Conservation (phyloP, 1,284 basidiomycete genomes). For the Ceratobasidium sp. region DNA sequence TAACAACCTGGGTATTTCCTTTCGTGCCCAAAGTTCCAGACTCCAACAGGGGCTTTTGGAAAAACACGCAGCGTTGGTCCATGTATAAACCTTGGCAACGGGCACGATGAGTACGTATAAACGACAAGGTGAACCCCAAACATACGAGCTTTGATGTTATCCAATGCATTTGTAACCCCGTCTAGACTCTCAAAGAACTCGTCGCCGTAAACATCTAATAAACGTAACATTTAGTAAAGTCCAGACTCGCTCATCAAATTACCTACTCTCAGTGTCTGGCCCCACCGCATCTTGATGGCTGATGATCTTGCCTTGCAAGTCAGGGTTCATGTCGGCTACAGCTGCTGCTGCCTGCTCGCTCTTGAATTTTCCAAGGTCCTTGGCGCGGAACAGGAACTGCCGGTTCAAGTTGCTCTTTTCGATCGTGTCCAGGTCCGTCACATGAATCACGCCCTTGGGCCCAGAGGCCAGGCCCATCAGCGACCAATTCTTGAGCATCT, state of each 20-base stretch:
- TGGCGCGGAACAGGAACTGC: constrained; percentile 97
- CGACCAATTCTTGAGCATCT: constrained; percentile 99
- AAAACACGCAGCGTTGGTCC: constrained; percentile 99
- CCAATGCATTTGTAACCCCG: constrained; percentile 99
- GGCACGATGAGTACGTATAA: constrained; percentile 15
- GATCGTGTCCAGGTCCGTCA: constrained; percentile 98
- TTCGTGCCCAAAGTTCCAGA: constrained; percentile 99
- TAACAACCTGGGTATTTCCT: constrained; percentile 96
- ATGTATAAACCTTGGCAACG: constrained; percentile 84
- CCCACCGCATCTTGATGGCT: constrained; percentile 96
- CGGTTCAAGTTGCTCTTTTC: constrained; percentile 99
- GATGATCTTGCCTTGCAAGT: constrained; percentile 87
- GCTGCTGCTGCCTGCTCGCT: constrained; percentile 93
- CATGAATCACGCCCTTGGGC: constrained; percentile 84
- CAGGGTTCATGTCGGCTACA: constrained; percentile 97
- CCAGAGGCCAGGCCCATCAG: constrained; percentile 97
- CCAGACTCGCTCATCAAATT: constrained; percentile 16
- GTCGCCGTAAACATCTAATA: constrained; percentile 85
- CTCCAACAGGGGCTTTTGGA: constrained; percentile 95
- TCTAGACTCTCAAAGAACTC: constrained; percentile 90
- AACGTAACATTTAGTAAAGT: constrained; percentile 35
- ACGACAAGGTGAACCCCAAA: constrained; percentile 47
- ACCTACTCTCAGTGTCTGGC: constrained; percentile 88
- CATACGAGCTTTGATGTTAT: constrained; percentile 95
- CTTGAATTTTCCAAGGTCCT: constrained; percentile 98